Base-by-base conservation (phyloP, 148 eudicot genomes). In the Tetragonia tetragonoides region DNA sequence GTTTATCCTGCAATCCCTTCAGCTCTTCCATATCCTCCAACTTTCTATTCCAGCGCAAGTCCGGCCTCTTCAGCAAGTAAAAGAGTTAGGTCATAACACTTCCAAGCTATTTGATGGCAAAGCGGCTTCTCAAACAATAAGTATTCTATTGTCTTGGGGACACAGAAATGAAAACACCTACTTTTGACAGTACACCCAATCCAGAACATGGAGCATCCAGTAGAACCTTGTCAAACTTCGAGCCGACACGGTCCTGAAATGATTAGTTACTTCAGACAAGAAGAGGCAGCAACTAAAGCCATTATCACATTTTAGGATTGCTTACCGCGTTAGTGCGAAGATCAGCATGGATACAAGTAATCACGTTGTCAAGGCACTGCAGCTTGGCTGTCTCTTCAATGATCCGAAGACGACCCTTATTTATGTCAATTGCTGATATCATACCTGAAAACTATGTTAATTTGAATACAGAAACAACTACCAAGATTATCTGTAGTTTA, bases 191-290 rank as follows among this genome's bases (percentile, higher is more conserved):
- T 72, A 95, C 99, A 75, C 99, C 99, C 56, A 95, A 80, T 75
- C 99, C 98, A 65, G 99, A 95, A 81, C 99, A 95, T 73, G 99
- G 97, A 74, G 97, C 96, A 87, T 92, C 99, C 75, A 92, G 88
- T 78, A 95, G 82, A 82, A 95, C 97, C 85, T 95, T 92, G 81
- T 87, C 90, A 62, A 79, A 86, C 70, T 82, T 86, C 73, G 79
- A 76, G 34, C 65, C 42, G 65, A 80, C 79, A 72, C 81, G 64
- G 8, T 80, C 87, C 97, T 92, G 83, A 47, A 54, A 65, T 44
- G n/a, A 49, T 41, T 38, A 38, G 4, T 51, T 70, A 59, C 53
- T 65, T 66, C 41, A 75, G 62, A 65, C 64, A 21, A 78, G 73
- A 34, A 84, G 74, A 68, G 16, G 72, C 57, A 65, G 61, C 34